These are phyloP conservation scores for Secale cereale DNA, from an alignment of 176 grass and related monocot genomes.

Conservation along the genomic window DNA sequence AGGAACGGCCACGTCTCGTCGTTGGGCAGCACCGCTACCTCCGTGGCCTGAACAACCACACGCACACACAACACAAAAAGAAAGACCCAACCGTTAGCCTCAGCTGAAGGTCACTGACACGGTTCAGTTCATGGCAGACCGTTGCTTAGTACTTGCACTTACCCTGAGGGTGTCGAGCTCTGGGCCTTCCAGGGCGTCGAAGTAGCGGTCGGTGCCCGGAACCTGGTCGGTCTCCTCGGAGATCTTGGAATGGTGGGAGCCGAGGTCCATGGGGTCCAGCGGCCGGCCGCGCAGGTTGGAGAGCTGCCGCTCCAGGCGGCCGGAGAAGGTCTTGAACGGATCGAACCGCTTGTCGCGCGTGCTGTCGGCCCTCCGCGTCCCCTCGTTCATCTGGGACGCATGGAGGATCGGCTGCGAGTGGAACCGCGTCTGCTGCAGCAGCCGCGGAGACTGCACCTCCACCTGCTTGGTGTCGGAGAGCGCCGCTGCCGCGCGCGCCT, in stretches of 20 bases:
- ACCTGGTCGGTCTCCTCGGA: constrained; percentile 53
- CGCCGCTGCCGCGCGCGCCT: not conserved
- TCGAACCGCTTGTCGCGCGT: constrained; percentile 67
- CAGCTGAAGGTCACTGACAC: not conserved
- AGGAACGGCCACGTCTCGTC: constrained; percentile 96
- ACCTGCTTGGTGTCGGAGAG: not conserved
- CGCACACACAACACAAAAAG: not conserved
- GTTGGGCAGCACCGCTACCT: constrained; percentile 73
- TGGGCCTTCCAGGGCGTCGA: constrained; percentile 86
- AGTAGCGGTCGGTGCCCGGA: constrained; percentile 75
- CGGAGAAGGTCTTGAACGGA: constrained; percentile 91
- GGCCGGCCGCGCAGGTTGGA: constrained; percentile 78
- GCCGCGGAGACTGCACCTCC: constrained; percentile 16
- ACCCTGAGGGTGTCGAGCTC: constrained; percentile 91
- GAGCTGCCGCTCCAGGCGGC: constrained; percentile 76
- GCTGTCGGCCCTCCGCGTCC: constrained; percentile 16
- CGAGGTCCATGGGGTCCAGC: constrained; percentile 19
- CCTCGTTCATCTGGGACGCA: not conserved
- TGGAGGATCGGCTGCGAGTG: constrained; percentile 66
- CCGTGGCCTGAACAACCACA: constrained; percentile 46
- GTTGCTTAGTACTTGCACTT: not conserved
- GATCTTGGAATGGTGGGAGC: not conserved
- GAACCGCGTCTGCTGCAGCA: constrained; percentile 48
- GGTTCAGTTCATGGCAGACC: not conserved
- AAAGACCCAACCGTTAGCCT: not conserved